phyloP scores from a whole-genome alignment of 2,329 filamentous ascomycete species.

The Penicillium nordicum region DNA sequence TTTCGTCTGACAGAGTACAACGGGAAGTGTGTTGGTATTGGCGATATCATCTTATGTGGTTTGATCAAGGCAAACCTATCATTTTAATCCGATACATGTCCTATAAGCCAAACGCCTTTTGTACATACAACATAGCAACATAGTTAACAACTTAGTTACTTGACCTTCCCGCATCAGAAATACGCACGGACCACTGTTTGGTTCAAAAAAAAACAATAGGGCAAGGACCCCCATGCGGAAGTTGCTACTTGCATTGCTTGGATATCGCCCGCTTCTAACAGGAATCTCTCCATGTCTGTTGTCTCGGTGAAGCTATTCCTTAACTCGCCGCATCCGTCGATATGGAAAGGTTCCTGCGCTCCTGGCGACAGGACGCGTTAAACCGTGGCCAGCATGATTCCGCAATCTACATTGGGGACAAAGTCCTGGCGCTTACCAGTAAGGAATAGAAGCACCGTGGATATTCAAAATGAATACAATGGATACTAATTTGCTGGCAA shows the following conservation, averaged over 20 bases:
- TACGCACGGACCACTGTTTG: conserved; percentile 23
- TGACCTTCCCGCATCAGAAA: neutral
- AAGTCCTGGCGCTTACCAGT: conserved; percentile 92
- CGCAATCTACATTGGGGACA: conserved; percentile 95
- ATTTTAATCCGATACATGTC: no score
- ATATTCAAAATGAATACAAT: neutral
- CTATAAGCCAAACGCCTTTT: no score
- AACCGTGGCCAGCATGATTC: conserved; percentile 96
- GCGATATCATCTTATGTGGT: no score
- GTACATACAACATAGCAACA: no score
- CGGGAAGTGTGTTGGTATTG: no score
- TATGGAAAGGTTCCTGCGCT: conserved; percentile 92
- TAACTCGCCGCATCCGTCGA: conserved; percentile 3
- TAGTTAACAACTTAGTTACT: no score
- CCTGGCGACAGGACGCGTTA: conserved; percentile 92
- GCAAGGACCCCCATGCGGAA: conserved; percentile 17
- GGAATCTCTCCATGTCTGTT: conserved; percentile 15
- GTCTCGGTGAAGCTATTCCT: neutral
- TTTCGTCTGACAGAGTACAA: no score
- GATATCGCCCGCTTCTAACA: neutral
- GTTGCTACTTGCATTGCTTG: neutral
- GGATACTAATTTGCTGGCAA: conserved; percentile 6
- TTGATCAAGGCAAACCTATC: no score
- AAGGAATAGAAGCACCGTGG: neutral
- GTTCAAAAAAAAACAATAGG: conserved; percentile 15